Base-by-base conservation (phyloP, 805 yeast genomes). In the Hanseniaspora occidentalis region DNA sequence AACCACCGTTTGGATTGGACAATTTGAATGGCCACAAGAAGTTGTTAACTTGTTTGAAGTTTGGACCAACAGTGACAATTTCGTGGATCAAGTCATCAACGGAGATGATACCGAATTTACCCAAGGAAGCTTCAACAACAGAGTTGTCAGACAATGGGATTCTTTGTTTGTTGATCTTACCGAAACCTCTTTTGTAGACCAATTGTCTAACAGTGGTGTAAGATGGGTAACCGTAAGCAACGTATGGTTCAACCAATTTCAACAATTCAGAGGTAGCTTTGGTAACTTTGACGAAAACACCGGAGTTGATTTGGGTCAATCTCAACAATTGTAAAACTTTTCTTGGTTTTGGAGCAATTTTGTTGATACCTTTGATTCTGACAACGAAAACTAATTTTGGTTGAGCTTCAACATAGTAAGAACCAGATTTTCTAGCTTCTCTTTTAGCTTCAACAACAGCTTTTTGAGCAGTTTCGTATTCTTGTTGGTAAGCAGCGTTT, bases 361-460 rank as follows among this genome's bases (percentile, higher is more conserved):
- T 88, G 88, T 75, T 83, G 70, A 88, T 84, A 88, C 96, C 96
- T 89, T 88, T 88, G 80, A 88, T 88, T 82, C 97, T 85, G 69
- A 88, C 78, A 64, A 88, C 94, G 69, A 88, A 85, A 54, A 84
- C 94, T 63, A 88, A 81, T 72, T 84, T 86, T 63, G 79, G 77
- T 78, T 88, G 89, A 69, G 94, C 96, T 63, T 79, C 85, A 60
- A 85, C 94, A 76, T 79, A 88, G 85, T 79, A 84, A 62, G 92
- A 79, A 69, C 94, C 94, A 63, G 78, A 71, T 67, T 89, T 88
- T 77, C 82, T 84, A 57, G 96, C 96, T 53, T 82, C 84, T 70
- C 95, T 84, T 77, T 79, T 79, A 61, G 95, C 94, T 44, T 73
- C 72, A 65, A 82, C 69, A 61, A 82, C 68, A 60, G 92, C 84